These are phyloP conservation scores for Mortierella sp. DNA, from an alignment of 371 early-diverging fungal species.

Conservation along the genomic window DNA sequence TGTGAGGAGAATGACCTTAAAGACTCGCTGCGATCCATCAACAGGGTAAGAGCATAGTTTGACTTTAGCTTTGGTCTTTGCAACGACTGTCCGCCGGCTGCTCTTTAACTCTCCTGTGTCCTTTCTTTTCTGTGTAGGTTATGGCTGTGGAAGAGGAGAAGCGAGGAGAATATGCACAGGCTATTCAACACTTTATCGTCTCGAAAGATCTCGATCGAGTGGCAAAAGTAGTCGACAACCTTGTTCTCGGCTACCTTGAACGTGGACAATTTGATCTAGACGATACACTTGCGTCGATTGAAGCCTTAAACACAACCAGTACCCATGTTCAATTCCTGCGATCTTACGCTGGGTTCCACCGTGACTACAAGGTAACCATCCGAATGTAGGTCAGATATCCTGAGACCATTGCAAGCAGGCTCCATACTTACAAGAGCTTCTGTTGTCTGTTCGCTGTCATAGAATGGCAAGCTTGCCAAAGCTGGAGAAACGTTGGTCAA, in stretches of 20 bases:
- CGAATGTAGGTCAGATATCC: not conserved
- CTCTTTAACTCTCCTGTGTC: not conserved
- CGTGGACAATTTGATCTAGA: conserved; percentile 27
- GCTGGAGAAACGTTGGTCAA: conserved; percentile 29
- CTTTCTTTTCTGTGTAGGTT: conserved; percentile 18
- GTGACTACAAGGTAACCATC: conserved; percentile 33
- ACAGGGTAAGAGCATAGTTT: conserved; percentile 31
- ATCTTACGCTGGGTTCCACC: conserved; percentile 33
- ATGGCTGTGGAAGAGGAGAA: conserved; percentile 53
- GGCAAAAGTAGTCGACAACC: conserved; percentile 35
- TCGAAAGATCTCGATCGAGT: conserved; percentile 45
- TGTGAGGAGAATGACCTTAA: conserved; percentile 37
- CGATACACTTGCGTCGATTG: conserved; percentile 21
- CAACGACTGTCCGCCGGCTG: not conserved
- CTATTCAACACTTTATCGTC: conserved; percentile 48
- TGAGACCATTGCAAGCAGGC: not conserved
- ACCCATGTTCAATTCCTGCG: conserved; percentile 41
- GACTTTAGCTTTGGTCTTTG: too few species aligned
- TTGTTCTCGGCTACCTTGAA: conserved; percentile 32
- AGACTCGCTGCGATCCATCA: conserved; percentile 42
- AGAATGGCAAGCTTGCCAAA: conserved; percentile 23
- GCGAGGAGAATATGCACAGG: conserved; percentile 41
- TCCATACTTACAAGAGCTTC: not conserved
- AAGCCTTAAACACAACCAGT: conserved; percentile 1
- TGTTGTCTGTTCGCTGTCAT: not conserved